Conservation (phyloP, 148 eudicot genomes). For the Amaranthus hypochondriacus region DNA sequence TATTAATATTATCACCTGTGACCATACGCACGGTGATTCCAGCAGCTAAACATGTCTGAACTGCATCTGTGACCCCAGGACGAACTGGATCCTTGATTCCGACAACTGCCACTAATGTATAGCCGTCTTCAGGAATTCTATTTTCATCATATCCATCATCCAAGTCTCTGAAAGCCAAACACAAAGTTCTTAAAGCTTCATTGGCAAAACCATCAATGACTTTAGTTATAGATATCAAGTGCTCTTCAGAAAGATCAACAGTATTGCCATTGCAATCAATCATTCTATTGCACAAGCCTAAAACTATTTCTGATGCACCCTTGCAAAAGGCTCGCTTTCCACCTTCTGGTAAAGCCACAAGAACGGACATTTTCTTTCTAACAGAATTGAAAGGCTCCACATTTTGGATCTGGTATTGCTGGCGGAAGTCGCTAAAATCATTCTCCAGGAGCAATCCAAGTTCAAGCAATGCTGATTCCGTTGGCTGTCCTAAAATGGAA, state of each 20-base stretch:
- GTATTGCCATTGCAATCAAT: slow-evolving; percentile 48
- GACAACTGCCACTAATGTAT: slow-evolving; percentile 72
- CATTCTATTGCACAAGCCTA: slow-evolving; percentile 57
- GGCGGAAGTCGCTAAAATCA: slow-evolving; percentile 47
- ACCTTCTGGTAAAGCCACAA: slow-evolving; percentile 68
- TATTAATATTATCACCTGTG: slow-evolving; percentile 93
- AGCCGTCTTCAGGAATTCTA: slow-evolving; percentile 56
- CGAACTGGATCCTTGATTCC: slow-evolving; percentile 98
- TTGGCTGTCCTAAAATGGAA: slow-evolving; percentile 76
- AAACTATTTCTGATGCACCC: slow-evolving; percentile 90
- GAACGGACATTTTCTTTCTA: slow-evolving; percentile 83
- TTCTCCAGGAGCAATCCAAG: slow-evolving; percentile 64
- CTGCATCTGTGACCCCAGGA: slow-evolving; percentile 77
- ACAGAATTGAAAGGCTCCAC: slow-evolving; percentile 90
- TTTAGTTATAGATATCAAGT: slow-evolving; percentile 29
- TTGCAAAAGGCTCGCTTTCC: slow-evolving; percentile 71
- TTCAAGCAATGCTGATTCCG: slow-evolving; percentile 82
- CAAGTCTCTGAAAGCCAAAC: slow-evolving; percentile 71
- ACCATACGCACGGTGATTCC: slow-evolving; percentile 95
- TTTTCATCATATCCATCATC: slow-evolving; percentile 31
- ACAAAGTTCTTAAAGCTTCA: slow-evolving; percentile 84
- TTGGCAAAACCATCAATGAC: slow-evolving; percentile 64
- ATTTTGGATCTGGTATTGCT: slow-evolving; percentile 35
- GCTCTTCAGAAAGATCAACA: slow-evolving; percentile 50
- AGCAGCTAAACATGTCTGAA: slow-evolving; percentile 78